A percentile compares a stretch with the other conserved stretches of the same genome.
These are phyloP conservation scores for Physocladia obscura DNA, from an alignment of 192 early-diverging fungal species.

Conservation along the genomic window DNA sequence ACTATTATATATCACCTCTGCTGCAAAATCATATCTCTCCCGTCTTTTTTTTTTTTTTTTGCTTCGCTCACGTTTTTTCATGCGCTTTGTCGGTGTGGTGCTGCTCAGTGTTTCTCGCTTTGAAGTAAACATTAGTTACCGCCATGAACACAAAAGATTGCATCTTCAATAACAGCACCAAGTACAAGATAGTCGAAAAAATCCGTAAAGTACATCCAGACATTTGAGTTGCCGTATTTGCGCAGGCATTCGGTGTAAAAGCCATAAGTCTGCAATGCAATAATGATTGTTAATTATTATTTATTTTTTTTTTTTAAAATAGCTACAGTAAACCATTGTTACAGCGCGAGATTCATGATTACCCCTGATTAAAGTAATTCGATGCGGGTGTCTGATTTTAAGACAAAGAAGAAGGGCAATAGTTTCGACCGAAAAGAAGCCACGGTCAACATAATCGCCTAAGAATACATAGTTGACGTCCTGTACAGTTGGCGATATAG, in stretches of 20 bases:
- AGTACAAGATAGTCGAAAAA: conserved; percentile 91
- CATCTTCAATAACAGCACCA: conserved; percentile 82
- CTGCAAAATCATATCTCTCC: no score
- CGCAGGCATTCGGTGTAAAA: conserved; percentile 90
- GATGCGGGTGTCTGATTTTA: conserved; percentile 85
- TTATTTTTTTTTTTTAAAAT: no score
- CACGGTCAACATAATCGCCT: conserved; percentile 88
- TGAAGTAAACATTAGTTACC: conserved; percentile 47
- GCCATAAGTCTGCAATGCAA: no score
- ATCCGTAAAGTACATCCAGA: conserved; percentile 93
- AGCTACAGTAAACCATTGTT: conserved; percentile 72
- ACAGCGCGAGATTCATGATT: conserved; percentile 95
- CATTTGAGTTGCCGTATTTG: conserved; percentile 78
- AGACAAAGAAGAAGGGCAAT: conserved; percentile 84
- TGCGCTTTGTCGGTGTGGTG: no score
- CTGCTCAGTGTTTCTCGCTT: not conserved
- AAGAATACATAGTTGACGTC: conserved; percentile 86
- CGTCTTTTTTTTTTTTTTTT: not conserved
- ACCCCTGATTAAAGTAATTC: conserved; percentile 85
- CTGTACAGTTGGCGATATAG: no score
- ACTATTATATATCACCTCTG: no score
- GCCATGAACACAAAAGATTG: conserved; percentile 94
- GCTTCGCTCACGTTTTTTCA: not conserved
- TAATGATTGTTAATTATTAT: no score
- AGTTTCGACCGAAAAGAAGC: conserved; percentile 85